Evolutionary conservation across 805 yeast genomes (phyloP).

Genomic region (Cyberlindnera amylophila): DNA sequence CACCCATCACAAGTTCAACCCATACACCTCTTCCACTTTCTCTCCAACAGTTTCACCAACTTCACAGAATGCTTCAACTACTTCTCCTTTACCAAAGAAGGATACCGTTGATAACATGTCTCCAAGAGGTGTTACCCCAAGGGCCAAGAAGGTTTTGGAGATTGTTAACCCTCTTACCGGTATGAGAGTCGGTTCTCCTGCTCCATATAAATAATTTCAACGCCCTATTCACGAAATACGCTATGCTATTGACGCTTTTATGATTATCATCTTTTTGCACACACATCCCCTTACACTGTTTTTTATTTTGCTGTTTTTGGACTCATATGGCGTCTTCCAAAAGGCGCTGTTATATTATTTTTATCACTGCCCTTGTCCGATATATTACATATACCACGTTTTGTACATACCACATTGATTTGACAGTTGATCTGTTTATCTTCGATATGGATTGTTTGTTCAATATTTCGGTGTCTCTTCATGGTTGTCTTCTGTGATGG

Average conservation of each 20-base stretch:
- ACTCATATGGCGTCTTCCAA: too few relatives aligned
- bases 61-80: constrained; percentile 23
- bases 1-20: constrained; percentile 53
- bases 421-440: too few relatives aligned
- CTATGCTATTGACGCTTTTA: neutral
- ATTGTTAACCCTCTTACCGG: constrained; percentile 62
- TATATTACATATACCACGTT: too few relatives aligned
- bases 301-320: too few relatives aligned
- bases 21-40: constrained; percentile 61
- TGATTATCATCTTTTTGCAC: neutral
- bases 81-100: constrained; percentile 24
- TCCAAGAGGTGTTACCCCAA: constrained; percentile 49
- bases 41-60: constrained; percentile 47
- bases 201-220: constrained; percentile 26
- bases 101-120: constrained; percentile 15
- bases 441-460: too few relatives aligned
- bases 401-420: too few relatives aligned
- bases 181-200: constrained; percentile 51
- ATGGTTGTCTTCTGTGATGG: too few relatives aligned
- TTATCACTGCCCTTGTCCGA: too few relatives aligned
- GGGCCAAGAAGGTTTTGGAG: constrained; percentile 56
- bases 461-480: too few relatives aligned
- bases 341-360: too few relatives aligned
- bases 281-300: neutral
- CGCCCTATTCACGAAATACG: neutral